phyloP scores from a whole-genome alignment of 202 grass and related monocot genomes.

The Schoenoplectus triqueter region DNA sequence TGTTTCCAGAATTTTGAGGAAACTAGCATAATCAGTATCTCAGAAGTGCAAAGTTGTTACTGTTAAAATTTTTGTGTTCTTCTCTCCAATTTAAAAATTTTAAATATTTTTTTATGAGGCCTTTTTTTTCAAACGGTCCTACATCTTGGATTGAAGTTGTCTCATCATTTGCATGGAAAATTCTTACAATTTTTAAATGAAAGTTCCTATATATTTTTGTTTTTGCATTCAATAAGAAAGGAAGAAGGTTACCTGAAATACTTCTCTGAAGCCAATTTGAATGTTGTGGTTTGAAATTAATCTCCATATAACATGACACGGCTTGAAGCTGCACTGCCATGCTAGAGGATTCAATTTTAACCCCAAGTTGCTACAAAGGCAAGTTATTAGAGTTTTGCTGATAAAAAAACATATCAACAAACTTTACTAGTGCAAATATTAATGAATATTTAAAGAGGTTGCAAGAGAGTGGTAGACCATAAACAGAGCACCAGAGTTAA shows the following conservation, averaged over 20 bases:
- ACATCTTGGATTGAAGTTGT: neutral
- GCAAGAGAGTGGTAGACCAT: conserved; percentile 30
- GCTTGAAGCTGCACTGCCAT: conserved; percentile 11
- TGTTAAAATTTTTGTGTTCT: neutral
- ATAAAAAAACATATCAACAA: neutral
- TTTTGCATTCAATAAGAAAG: conserved; percentile 4
- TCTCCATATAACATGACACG: conserved; percentile 68
- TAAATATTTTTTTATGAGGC: conserved; percentile 23
- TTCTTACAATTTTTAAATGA: conserved; percentile 33
- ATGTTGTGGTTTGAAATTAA: conserved; percentile 71
- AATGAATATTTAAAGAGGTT: conserved; percentile 13
- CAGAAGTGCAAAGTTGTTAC: conserved; percentile 1
- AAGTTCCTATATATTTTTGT: neutral
- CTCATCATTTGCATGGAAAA: conserved; percentile 17
- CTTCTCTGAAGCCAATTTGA: conserved; percentile 80
- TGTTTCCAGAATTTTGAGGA: conserved; percentile 49
- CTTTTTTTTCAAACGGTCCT: conserved; percentile 15
- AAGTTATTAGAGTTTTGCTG: neutral
- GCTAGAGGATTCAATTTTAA: conserved; percentile 21
- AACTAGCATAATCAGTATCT: conserved; percentile 38
- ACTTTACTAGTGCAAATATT: neutral
- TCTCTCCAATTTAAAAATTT: conserved; percentile 27
- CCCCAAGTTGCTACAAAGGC: neutral
- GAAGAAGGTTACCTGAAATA: conserved; percentile 62
- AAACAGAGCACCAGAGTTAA: conserved; percentile 23